Evolutionary conservation across 257 asterid genomes (phyloP), one percentile per base, ranked within the genome.

Genomic region (Salvia splendens): DNA sequence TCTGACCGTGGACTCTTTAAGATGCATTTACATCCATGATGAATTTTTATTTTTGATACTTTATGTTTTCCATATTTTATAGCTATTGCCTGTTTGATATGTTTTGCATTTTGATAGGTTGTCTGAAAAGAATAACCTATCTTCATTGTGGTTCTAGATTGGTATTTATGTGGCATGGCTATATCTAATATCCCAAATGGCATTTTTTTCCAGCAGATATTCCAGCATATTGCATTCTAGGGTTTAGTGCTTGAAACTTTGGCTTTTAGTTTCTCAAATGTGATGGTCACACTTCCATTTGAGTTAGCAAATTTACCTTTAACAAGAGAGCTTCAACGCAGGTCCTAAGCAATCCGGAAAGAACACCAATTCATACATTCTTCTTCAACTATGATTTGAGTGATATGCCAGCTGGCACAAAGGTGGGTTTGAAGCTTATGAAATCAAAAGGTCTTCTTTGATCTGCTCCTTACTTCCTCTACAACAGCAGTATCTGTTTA

Each of bases 341-440:
- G 96, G 95, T 92, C 52, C 81, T 92, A 53, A 92, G 98, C 86
- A 92, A 92, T 80, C 98, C 98, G 24, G 98, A 92, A 75, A 80
- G 92, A 76, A 89, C 98, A 63, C 98, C 98, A 2, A 72, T 92
- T 57, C 98, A 92, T 69, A 85, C 96, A 45, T 92, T 92, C 86
- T 83, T 92, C 68, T 89, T 95, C 72, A 85, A 80, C 83, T 92
- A 92, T 76, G 95, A 92, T 79, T 79, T 92, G 84, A 89, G 86
- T 68, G 98, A 92, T 79, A 92, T 92, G 98, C 98, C 98, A 16
- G 84, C 89, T 53, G 95, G 98, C 61, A 92, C 95, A 28, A 92
- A 92, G 95, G 98, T 89, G 79, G 17, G 75, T 76, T 30, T 12
- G 8, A 71, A 49, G 53, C 64, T 56, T 56, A 15, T 60, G 47